phyloP scores from a whole-genome alignment of 768 basidiomycete genomes.

The Suillus sp. region DNA sequence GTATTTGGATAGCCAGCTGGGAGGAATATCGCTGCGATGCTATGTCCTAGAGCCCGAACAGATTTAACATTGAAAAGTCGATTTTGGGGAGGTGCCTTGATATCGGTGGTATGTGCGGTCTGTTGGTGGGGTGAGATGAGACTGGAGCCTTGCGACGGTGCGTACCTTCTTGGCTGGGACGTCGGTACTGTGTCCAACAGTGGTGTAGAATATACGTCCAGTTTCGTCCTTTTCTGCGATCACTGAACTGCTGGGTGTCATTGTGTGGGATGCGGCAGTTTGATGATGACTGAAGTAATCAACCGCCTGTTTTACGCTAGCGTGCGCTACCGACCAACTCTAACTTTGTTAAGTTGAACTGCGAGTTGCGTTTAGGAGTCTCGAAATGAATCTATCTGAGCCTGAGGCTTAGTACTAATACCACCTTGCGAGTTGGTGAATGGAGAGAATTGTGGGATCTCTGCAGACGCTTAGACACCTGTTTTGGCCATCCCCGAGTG shows the following conservation, averaged over 20 bases:
- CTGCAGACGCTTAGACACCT: neutral
- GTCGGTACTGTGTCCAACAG: neutral
- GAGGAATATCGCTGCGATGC: slow-evolving; percentile 44
- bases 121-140: neutral
- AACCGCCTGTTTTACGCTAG: neutral
- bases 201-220: slow-evolving; percentile 2
- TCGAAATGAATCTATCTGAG: neutral
- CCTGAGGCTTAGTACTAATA: too few relatives aligned
- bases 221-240: slow-evolving; percentile 5
- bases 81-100: neutral
- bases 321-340: neutral
- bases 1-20: slow-evolving; percentile 63
- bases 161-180: neutral
- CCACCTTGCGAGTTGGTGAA: neutral
- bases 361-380: neutral
- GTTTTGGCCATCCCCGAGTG: neutral
- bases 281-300: neutral
- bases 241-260: neutral
- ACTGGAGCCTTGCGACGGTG: neutral
- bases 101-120: neutral
- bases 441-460: neutral
- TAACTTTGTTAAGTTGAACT: neutral
- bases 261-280: neutral
- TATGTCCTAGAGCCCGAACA: neutral
- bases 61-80: neutral